Base-by-base conservation (phyloP, 176 grass and related monocot species). In the Pontederia crassipes region DNA sequence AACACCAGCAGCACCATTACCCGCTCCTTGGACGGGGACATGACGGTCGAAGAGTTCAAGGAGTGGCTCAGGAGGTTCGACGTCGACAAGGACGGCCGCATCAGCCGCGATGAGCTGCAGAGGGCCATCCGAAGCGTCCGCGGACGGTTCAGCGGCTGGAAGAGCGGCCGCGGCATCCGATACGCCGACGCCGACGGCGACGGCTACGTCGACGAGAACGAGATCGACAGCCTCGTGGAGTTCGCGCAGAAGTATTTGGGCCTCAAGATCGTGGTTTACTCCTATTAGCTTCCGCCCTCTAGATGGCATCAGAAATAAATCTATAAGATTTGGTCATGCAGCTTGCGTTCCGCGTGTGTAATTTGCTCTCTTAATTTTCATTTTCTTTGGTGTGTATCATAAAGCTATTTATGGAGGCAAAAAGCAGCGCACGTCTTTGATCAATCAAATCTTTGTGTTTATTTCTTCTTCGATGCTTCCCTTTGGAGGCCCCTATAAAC, bases 41-140 rank as follows among this genome's bases (percentile, higher is more conserved):
- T 95, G 83, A 90, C 83, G 15, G 78, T 76, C 27, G 86, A 85
- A 67, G 92, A 87, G 83, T 96, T 96, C 83, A 88, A 85, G 83
- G 76, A 96, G 70, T 90, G 86, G 86, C 74, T 96, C 46, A 67
- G 66, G 72, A 65, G 85, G 52, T 96, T 96, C 61, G 86, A 96
- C 75, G 20, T 67, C 57, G 65, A 90, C 70, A 52, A 46, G 12
- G 91, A 96, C 70, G 91, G 91, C 45, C 78, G 86, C 50, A 96
- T 96, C 66, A 96, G 80, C 91, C 83, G 83, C 11, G 71, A 87
- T 2, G 91, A 96, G 86, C 83, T 96, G 73, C 83, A 77, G 46
- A 72, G 78, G 32, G 86, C 86, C 17, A 75, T 90, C 64, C 79
- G 87, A 58, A 72, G 75, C 62, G 68, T 95, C 69, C 83, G 78